These are phyloP conservation scores for Phaeosphaeriaceae sp. DNA, from an alignment of 2,329 filamentous ascomycete species.

Conservation along the genomic window DNA sequence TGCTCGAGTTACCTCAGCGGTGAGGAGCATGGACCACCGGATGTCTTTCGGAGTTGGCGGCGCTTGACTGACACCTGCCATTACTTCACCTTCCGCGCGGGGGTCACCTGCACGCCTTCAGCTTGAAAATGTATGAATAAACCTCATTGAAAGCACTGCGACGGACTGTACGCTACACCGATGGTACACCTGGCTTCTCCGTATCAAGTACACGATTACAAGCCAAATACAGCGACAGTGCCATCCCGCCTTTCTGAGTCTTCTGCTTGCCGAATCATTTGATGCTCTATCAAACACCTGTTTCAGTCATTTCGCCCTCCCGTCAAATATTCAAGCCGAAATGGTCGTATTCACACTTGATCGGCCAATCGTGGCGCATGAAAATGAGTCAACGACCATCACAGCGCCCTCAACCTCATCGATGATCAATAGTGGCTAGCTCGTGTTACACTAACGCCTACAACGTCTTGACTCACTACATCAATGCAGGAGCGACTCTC, in stretches of 20 bases:
- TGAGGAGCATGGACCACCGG: slow-evolving; percentile 28
- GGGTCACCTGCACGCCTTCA: background rate
- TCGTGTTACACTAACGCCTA: background rate
- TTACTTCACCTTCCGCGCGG: slow-evolving; percentile 7
- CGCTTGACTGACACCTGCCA: slow-evolving; percentile 18
- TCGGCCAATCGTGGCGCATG: background rate
- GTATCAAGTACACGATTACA: too few relatives aligned
- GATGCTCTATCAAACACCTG: background rate
- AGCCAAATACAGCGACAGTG: too few relatives aligned
- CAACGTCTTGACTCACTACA: background rate
- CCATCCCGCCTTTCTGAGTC: too few relatives aligned
- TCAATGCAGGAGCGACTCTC: background rate
- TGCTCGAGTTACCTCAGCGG: slow-evolving; percentile 20
- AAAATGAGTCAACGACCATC: background rate
- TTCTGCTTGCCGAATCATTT: background rate
- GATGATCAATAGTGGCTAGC: background rate
- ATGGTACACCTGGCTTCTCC: too few relatives aligned
- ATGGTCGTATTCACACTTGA: background rate
- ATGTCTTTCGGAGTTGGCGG: slow-evolving; percentile 23
- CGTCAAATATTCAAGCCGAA: background rate
- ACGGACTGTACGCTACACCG: too few relatives aligned
- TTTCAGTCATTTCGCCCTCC: background rate
- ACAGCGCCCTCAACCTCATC: background rate
- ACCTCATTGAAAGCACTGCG: too few relatives aligned
- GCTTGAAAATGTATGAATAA: too few relatives aligned